These are phyloP conservation scores for Limtongia smithiae DNA, from an alignment of 805 yeast genomes.

Conservation along the genomic window DNA sequence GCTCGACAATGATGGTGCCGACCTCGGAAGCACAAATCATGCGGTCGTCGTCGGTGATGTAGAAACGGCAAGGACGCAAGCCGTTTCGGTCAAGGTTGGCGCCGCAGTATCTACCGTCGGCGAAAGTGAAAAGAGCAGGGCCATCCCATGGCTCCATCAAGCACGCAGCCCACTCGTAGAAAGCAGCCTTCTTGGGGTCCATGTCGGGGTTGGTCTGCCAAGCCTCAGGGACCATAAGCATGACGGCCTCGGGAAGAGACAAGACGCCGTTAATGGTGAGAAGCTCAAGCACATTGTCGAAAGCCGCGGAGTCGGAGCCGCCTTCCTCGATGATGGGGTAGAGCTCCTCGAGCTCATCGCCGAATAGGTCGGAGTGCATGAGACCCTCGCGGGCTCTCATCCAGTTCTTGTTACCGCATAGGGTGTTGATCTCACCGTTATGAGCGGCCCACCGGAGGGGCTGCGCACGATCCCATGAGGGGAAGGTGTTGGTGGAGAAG, in stretches of 20 bases:
- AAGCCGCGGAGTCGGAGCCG: conserved; percentile 97
- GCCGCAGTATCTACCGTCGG: conserved; percentile 97
- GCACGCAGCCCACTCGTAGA: conserved; percentile 99
- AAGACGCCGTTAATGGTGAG: conserved; percentile 87
- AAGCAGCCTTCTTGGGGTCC: conserved; percentile 90
- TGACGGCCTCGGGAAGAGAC: conserved; percentile 92
- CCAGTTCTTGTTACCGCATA: conserved; percentile 98
- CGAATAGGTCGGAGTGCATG: conserved; percentile 81
- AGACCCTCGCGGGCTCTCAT: conserved; percentile 98
- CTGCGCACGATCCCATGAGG: conserved; percentile 99
- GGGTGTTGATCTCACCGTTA: conserved; percentile 96
- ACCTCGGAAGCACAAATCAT: conserved; percentile 98
- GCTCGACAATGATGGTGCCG: conserved; percentile 88
- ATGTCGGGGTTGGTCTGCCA: conserved; percentile 84
- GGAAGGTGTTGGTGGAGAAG: conserved; percentile 96
- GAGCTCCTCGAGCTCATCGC: conserved; percentile 83
- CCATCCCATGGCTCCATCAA: conserved; percentile 99
- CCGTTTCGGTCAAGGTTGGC: conserved; percentile 98
- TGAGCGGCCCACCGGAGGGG: conserved; percentile 97
- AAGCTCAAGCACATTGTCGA: conserved; percentile 91
- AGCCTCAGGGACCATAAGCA: conserved; percentile 96
- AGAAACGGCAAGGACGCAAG: conserved; percentile 95
- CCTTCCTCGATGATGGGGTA: conserved; percentile 98
- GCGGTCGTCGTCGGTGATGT: conserved; percentile 88
- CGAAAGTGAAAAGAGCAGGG: conserved; percentile 93